A percentile compares a stretch with the other conserved stretches of the same genome.
phyloP scores from a whole-genome alignment of 768 basidiomycete genomes.

The Pleurotus ostreatus region DNA sequence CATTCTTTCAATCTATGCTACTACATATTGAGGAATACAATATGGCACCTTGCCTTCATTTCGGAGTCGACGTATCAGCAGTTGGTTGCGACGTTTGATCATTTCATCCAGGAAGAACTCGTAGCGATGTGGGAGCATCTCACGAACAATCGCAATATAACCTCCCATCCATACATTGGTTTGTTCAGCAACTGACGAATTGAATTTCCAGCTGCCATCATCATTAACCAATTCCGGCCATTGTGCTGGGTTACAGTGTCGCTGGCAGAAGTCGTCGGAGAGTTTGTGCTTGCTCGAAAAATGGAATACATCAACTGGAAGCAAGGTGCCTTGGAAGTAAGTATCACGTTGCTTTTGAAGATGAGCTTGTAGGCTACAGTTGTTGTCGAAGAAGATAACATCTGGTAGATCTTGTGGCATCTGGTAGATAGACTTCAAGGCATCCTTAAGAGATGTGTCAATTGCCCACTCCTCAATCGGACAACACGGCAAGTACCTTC shows the following conservation, averaged over 20 bases:
- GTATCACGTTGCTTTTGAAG: conserved; percentile 10
- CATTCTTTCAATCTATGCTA: too few relatives aligned
- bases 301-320: conserved; percentile 22
- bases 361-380: conserved; percentile 18
- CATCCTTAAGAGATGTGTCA: background rate
- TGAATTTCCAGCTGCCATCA: conserved; percentile 27
- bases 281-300: conserved; percentile 18
- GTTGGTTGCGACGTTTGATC: conserved; percentile 24
- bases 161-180: conserved; percentile 29
- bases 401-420: conserved; percentile 14
- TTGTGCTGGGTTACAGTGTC: conserved; percentile 18
- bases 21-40: background rate
- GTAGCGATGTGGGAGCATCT: conserved; percentile 29
- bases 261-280: conserved; percentile 14
- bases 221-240: conserved; percentile 14
- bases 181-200: conserved; percentile 32
- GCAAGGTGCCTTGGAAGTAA: conserved; percentile 11
- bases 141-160: conserved; percentile 25
- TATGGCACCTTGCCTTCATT: background rate
- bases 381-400: conserved; percentile 27
- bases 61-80: background rate
- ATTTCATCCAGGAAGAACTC: conserved; percentile 35
- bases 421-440: conserved; percentile 13
- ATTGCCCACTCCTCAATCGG: background rate
- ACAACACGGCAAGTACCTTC: conserved; percentile 9